Evolutionary conservation across 2,329 filamentous ascomycete species (phyloP).

Genomic region (Westerdykella ornata): DNA sequence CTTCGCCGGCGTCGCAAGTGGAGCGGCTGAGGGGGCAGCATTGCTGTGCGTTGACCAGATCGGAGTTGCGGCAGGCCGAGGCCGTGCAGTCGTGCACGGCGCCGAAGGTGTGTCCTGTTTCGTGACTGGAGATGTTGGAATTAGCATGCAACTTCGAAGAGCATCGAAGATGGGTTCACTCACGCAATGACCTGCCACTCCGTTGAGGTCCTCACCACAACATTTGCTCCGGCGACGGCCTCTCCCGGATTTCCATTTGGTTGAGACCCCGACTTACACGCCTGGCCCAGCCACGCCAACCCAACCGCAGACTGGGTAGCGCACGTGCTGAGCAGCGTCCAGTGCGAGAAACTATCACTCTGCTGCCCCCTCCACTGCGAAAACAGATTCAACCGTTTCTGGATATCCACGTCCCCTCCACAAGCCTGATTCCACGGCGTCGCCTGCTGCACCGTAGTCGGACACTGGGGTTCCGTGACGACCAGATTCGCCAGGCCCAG

Average conservation of each 20-base stretch:
- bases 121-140: slow-evolving; percentile 49
- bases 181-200: slow-evolving; percentile 91
- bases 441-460: slow-evolving; percentile 57
- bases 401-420: slow-evolving; percentile 55
- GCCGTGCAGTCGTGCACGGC: slow-evolving; percentile 87
- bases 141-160: neutral
- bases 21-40: slow-evolving; percentile 71
- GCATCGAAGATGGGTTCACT: slow-evolving; percentile 5
- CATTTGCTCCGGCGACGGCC: slow-evolving; percentile 77
- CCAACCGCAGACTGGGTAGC: slow-evolving; percentile 79
- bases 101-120: slow-evolving; percentile 89
- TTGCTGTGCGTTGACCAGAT: slow-evolving; percentile 53
- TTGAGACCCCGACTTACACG: slow-evolving; percentile 59
- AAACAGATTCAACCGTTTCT: slow-evolving; percentile 76
- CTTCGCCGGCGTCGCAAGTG: slow-evolving; percentile 67
- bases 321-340: slow-evolving; percentile 81
- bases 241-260: slow-evolving; percentile 48
- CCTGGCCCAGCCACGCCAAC: slow-evolving; percentile 85
- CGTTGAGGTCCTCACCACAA: slow-evolving; percentile 73
- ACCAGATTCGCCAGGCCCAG: slow-evolving; percentile 83
- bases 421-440: slow-evolving; percentile 84
- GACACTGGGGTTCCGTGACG: slow-evolving; percentile 68
- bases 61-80: slow-evolving; percentile 58
- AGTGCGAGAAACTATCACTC: slow-evolving; percentile 79
- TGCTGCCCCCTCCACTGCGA: slow-evolving; percentile 78